Evolutionary conservation across 306 rosid genomes (phyloP).

Genomic region (Acacia acuminata): DNA sequence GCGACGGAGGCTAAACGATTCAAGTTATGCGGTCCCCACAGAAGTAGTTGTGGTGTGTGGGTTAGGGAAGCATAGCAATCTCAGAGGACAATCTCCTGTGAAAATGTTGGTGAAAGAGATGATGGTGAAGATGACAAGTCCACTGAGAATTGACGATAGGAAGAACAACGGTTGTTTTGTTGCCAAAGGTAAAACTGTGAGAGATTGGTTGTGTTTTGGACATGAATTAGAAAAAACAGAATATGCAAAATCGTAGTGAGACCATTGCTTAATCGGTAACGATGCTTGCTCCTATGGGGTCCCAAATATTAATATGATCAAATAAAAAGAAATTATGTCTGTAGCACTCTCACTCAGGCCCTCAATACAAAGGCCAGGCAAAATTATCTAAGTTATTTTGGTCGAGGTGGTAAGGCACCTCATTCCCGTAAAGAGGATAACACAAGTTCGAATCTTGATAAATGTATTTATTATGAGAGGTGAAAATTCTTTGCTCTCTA

Average conservation of each 20-base stretch:
- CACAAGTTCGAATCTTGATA: too few species aligned
- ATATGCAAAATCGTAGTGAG: neutral
- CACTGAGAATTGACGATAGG: conserved; percentile 64
- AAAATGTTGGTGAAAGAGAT: conserved; percentile 67
- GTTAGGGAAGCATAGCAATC: conserved; percentile 76
- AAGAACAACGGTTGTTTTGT: conserved; percentile 76
- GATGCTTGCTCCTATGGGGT: neutral
- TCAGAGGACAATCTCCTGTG: conserved; percentile 68
- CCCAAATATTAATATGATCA: neutral
- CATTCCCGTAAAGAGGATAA: fast-evolving
- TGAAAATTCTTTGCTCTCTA: too few species aligned
- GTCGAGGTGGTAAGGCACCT: too few species aligned
- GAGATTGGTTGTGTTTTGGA: conserved; percentile 52
- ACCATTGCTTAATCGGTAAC: neutral
- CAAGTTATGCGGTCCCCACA: conserved; percentile 34
- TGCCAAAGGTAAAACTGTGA: conserved; percentile 69
- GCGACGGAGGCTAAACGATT: conserved; percentile 41
- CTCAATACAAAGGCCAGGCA: too few species aligned
- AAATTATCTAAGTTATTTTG: too few species aligned
- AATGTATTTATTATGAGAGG: fast-evolving
- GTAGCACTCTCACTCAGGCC: too few species aligned
- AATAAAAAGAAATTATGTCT: too few species aligned
- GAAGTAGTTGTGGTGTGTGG: conserved; percentile 68
- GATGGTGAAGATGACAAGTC: conserved; percentile 61
- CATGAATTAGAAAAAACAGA: neutral